Evolutionary conservation across 2,329 filamentous ascomycete genomes (phyloP), one percentile per base, ranked within the genome.

Genomic region (Alternaria alternata): DNA sequence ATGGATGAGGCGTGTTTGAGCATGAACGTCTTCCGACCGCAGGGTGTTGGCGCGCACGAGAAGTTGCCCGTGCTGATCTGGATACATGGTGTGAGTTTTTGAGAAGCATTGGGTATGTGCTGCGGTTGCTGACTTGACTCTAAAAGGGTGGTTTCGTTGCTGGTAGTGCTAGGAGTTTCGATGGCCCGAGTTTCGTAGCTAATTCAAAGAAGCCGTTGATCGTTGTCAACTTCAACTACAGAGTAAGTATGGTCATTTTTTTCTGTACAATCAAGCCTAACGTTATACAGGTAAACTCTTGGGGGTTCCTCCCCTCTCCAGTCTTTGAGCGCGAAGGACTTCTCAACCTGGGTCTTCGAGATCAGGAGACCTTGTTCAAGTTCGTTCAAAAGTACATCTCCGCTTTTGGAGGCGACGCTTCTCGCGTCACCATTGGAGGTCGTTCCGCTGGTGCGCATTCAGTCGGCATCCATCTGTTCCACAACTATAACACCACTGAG

Each of bases 331-430:
- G 65, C 18, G 55, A 67, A 5, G 71, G 69, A 8, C 63, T 74
- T 16, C 61, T 74, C 3, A 75, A 75, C 52, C 69, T 75, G 8
- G 72, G 72, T 0, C 66, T 75, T 20, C 54, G 64, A 4, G 70
- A 74, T 49, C 66, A 69, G 46, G 59, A 65, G 34, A 36, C 61
- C 1, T 52, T 67, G 1, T 68, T 75, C 26, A 71, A 80, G 42
- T 81, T 79, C 64, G 69, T 80, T 3, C 69, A 73, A 22, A 67
- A 78, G 22, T 78, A 81, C 57, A 80, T 80, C 47, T 73, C 70
- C 1, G 64, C 61, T 18, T 81, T 81, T 55, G 79, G 79, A 3
- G 79, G 79, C 22, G 79, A 81, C 58, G 66, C 76, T 11, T 53
- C 57, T 26, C 64, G 71, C 9, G 79, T 81, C 34, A 78, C 71